These are phyloP conservation scores for Exophiala calicioides DNA, from an alignment of 2,329 filamentous ascomycete species.

Conservation along the genomic window DNA sequence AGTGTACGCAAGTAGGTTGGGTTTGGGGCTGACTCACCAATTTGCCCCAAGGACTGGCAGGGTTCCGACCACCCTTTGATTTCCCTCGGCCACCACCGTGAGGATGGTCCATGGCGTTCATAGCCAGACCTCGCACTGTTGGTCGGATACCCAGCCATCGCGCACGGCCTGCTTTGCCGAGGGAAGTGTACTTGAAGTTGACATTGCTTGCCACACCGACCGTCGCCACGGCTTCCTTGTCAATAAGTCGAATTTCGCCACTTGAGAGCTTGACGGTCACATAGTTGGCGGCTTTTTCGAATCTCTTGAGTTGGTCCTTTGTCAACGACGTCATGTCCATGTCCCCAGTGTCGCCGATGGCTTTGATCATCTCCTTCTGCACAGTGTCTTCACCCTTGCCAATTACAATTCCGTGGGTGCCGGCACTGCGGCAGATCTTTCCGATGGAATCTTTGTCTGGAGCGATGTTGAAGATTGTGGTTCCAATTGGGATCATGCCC, in stretches of 20 bases:
- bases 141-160: slow-evolving; percentile 93
- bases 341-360: slow-evolving; percentile 25
- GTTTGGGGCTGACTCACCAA: slow-evolving; percentile 65
- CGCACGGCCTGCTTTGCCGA: slow-evolving; percentile 92
- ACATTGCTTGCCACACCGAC: slow-evolving; percentile 93
- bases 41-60: slow-evolving; percentile 93
- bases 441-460: slow-evolving; percentile 67
- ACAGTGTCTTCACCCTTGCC: slow-evolving; percentile 78
- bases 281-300: slow-evolving; percentile 68
- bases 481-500: slow-evolving; percentile 95
- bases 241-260: slow-evolving; percentile 85
- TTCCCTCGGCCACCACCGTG: slow-evolving; percentile 99
- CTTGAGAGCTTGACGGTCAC: slow-evolving; percentile 87
- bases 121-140: slow-evolving; percentile 94
- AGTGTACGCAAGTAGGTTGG: slow-evolving; percentile 12
- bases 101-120: slow-evolving; percentile 98
- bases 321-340: slow-evolving; percentile 38
- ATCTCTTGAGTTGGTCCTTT: slow-evolving; percentile 41
- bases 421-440: slow-evolving; percentile 92
- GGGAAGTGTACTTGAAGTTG: slow-evolving; percentile 82
- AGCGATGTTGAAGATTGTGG: slow-evolving; percentile 86
- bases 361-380: slow-evolving; percentile 34
- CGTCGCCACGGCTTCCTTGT: slow-evolving; percentile 90
- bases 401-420: slow-evolving; percentile 84
- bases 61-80: slow-evolving; percentile 95